These are phyloP conservation scores for Periconia macrospinosa DNA, from an alignment of 2,329 filamentous ascomycete genomes.

Conservation along the genomic window DNA sequence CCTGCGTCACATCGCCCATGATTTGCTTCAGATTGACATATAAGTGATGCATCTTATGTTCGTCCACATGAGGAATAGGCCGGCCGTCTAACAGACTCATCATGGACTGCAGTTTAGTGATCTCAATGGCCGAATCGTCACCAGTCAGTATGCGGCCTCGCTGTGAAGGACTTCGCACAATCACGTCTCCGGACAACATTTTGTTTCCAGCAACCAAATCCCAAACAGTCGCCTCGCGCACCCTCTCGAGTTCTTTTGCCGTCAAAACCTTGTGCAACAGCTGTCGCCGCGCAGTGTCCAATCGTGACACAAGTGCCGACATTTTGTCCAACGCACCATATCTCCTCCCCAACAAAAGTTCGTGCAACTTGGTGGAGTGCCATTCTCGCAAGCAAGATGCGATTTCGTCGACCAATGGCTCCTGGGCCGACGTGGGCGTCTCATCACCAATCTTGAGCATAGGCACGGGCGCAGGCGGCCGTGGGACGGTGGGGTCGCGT, in stretches of 20 bases:
- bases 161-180: conserved; percentile 85
- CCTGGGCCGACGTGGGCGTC: conserved; percentile 83
- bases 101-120: conserved; percentile 87
- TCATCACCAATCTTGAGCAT: conserved; percentile 98
- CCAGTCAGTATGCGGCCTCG: conserved; percentile 85
- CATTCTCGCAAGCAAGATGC: conserved; percentile 95
- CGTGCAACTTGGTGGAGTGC: conserved; percentile 96
- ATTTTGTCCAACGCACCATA: conserved; percentile 82
- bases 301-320: conserved; percentile 74
- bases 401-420: conserved; percentile 95
- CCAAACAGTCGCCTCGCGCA: conserved; percentile 93
- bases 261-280: conserved; percentile 94
- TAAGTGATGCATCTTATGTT: conserved; percentile 77
- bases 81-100: conserved; percentile 91
- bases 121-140: conserved; percentile 88
- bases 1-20: conserved; percentile 73
- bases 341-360: conserved; percentile 79
- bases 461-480: conserved; percentile 88
- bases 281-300: conserved; percentile 85
- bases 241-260: conserved; percentile 72
- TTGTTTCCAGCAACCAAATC: conserved; percentile 93
- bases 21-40: conserved; percentile 84
- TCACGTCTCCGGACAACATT: conserved; percentile 88
- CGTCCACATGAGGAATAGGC: conserved; percentile 68
- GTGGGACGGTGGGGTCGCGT: conserved; percentile 69